Evolutionary conservation across 179 eudicot species (phyloP), one percentile per base, ranked within the genome.

Genomic region (Silene noctiflora): DNA sequence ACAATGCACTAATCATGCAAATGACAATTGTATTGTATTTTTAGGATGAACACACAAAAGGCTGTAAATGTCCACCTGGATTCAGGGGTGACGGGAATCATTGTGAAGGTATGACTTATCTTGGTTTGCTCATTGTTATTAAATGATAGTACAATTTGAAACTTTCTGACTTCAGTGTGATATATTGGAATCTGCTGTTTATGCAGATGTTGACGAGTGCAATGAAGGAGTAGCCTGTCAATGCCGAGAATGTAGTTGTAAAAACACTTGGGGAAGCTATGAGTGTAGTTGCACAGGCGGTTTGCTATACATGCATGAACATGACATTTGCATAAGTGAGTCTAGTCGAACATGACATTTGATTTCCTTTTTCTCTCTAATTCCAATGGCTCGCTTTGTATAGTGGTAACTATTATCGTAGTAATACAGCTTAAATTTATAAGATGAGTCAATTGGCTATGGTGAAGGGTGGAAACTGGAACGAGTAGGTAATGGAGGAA

Each of bases 221-320:
- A 83, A 89, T 79, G 99, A 90, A 25, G 88, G 87, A 85, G 8
- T 75, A 39, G 95, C 93, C 19, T 93, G 99, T 76, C 93, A 90
- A 76, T 96, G 99, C 81, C 88, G 96, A 13, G 81, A 71, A 55
- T 71, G 75, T 55, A 71, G 31, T 1, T 71, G 75, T 55, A 71
- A 86, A 69, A 91, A 95, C 79, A 93, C 97, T 58, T 94, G 97
- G 98, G 98, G 98, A 10, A 86, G 93, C 68, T 94, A 84, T 22
- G 91, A 88, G 44, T 95, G 99, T 85, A 86, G 85, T 78, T 95
- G 99, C 82, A 75, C 79, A 14, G 85, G 85, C 27, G 87, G 88
- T 61, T 71, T 84, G 69, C 76, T 91, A 42, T 95, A 95, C 87
- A 91, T 95, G 88, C 88, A 85, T 39, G 98, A 93, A 68, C 98